phyloP scores from a whole-genome alignment of 441 rosid genomes.

The Corymbia calophylla region DNA sequence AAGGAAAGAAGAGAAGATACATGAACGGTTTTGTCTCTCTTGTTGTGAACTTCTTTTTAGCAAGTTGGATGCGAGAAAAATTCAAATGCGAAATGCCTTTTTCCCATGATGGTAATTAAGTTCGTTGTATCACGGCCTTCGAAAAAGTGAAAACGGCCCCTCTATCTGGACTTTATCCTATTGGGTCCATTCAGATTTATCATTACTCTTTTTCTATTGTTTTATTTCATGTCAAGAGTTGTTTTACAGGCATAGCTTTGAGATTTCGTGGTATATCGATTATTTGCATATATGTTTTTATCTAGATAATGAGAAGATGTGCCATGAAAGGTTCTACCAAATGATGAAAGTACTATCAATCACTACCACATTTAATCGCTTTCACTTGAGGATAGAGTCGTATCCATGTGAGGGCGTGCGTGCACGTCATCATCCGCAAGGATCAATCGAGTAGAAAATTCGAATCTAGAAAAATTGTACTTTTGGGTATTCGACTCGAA shows the following conservation, averaged over 20 bases:
- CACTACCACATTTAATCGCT: not conserved
- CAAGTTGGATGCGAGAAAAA: not conserved
- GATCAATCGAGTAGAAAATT: not conserved
- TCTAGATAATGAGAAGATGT: not conserved
- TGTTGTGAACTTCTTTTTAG: too few relatives aligned
- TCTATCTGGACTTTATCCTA: not conserved
- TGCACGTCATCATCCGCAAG: too few relatives aligned
- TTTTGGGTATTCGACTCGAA: not conserved
- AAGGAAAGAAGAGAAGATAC: too few relatives aligned
- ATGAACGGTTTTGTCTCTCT: too few relatives aligned
- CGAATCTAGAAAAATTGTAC: not conserved
- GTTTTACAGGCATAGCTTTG: fast-evolving
- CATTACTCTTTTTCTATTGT: fast-evolving
- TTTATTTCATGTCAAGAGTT: not conserved
- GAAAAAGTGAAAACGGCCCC: not conserved
- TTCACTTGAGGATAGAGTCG: not conserved
- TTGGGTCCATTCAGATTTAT: not conserved
- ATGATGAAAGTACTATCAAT: not conserved
- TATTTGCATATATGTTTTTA: not conserved
- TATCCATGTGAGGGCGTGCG: too few relatives aligned
- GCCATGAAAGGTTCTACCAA: not conserved
- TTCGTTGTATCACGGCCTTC: too few relatives aligned
- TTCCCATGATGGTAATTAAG: too few relatives aligned
- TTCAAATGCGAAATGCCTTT: not conserved
- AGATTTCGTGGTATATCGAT: fast-evolving